Conservation (phyloP, 352 stramenopile species). For the Phytopythium cucurbitacearum region DNA sequence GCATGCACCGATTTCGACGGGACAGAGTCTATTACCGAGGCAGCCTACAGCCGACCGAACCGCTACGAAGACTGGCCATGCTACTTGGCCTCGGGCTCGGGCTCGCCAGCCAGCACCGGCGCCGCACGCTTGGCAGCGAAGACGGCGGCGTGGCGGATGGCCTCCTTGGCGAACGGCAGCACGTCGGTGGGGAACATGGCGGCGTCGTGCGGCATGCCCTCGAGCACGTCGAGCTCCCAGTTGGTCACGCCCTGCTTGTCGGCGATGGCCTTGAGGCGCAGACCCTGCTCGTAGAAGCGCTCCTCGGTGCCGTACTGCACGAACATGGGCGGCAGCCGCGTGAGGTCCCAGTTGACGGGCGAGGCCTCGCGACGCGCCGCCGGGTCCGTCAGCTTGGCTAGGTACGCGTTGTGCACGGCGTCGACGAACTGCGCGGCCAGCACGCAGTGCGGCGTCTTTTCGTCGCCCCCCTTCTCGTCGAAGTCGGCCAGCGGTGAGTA, state of each 20-base stretch:
- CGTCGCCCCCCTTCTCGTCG: constrained; percentile 13
- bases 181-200: constrained; percentile 17
- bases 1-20: too few relatives aligned
- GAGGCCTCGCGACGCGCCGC: constrained; percentile 17
- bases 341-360: constrained; percentile 28
- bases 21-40: too few relatives aligned
- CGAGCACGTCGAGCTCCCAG: constrained; percentile 33
- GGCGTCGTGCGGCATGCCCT: constrained; percentile 21
- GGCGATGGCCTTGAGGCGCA: constrained; percentile 15
- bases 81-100: not conserved
- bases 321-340: constrained; percentile 25
- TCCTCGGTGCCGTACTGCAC: constrained; percentile 25
- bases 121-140: constrained; percentile 17
- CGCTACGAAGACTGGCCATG: too few relatives aligned
- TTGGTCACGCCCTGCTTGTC: constrained; percentile 19
- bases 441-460: constrained; percentile 20
- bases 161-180: constrained; percentile 20
- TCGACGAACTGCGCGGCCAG: constrained; percentile 19
- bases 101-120: constrained; percentile 6
- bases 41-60: too few relatives aligned
- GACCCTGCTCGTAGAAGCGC: constrained; percentile 22
- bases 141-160: constrained; percentile 12
- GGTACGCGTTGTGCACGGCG: constrained; percentile 12
- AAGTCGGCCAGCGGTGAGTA: constrained; percentile 16
- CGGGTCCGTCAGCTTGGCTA: constrained; percentile 6